Evolutionary conservation across 2,329 filamentous ascomycete species (phyloP).

Genomic region (Nigrograna mackinnonii): DNA sequence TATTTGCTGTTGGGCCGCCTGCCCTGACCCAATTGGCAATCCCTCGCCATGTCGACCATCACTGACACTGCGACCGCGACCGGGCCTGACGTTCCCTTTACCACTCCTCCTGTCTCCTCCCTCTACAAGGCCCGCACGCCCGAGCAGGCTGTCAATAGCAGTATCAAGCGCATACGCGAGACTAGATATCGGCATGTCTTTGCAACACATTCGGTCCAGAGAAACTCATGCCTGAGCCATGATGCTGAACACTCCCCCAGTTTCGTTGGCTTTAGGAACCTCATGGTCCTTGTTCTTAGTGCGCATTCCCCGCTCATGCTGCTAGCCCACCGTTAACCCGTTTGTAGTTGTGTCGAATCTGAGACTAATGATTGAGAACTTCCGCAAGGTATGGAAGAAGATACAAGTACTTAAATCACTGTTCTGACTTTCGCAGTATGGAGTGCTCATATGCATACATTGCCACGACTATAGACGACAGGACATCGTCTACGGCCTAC

Average conservation of each 20-base stretch:
- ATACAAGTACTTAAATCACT: constrained; percentile 12
- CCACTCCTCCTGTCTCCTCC: no score
- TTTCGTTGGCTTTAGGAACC: constrained; percentile 91
- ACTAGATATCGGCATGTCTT: constrained; percentile 89
- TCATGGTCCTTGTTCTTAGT: constrained; percentile 94
- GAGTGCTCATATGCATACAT: constrained; percentile 86
- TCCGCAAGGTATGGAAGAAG: constrained; percentile 71
- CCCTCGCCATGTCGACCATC: constrained; percentile 34
- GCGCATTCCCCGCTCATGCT: constrained; percentile 34
- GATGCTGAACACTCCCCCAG: constrained; percentile 76
- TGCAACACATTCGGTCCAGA: constrained; percentile 74
- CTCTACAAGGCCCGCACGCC: not conserved
- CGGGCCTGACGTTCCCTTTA: not conserved
- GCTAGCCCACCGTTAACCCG: constrained; percentile 17
- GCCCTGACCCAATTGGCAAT: not conserved
- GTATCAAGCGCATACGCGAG: constrained; percentile 22
- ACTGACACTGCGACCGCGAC: constrained; percentile 25
- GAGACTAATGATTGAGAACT: constrained; percentile 93
- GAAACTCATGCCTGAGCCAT: constrained; percentile 82
- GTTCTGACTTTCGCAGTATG: constrained; percentile 65
- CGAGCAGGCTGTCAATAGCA: not conserved
- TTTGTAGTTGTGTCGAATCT: constrained; percentile 85
- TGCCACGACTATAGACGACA: constrained; percentile 85
- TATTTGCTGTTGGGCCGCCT: not conserved
- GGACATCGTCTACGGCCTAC: constrained; percentile 74